These are phyloP conservation scores for Wickerhamomyces bovis DNA, from an alignment of 805 yeast species.

Conservation along the genomic window DNA sequence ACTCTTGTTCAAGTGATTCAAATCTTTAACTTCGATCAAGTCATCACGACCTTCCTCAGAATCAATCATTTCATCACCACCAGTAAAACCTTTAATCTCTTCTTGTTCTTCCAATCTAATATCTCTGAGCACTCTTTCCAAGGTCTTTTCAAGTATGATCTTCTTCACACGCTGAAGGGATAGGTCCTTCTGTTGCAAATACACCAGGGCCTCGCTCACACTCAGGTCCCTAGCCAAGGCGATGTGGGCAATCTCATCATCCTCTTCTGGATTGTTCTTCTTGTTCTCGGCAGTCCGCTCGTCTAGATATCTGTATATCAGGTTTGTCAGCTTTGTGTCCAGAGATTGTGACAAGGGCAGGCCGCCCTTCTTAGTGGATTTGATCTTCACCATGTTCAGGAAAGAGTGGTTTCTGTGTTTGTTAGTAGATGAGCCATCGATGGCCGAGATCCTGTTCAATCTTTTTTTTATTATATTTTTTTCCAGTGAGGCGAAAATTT, in stretches of 20 bases:
- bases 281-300: conserved; percentile 46
- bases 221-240: conserved; percentile 59
- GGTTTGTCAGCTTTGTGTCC: conserved; percentile 51
- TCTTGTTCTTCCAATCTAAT: conserved; percentile 56
- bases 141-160: conserved; percentile 52
- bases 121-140: conserved; percentile 51
- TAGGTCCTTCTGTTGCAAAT: conserved; percentile 59
- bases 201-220: conserved; percentile 45
- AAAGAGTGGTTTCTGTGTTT: no score
- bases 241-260: conserved; percentile 32
- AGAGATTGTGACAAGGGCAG: conserved; percentile 28
- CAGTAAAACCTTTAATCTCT: conserved; percentile 30
- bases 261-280: conserved; percentile 26
- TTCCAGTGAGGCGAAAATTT: no score
- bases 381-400: conserved; percentile 29
- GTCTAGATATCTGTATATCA: conserved; percentile 52
- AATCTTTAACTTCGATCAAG: conserved; percentile 59
- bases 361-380: conserved; percentile 19
- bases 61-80: conserved; percentile 19
- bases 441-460: no score
- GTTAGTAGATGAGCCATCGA: no score
- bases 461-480: no score
- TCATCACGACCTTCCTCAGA: conserved; percentile 33
- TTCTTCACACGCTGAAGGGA: conserved; percentile 67
- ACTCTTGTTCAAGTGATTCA: conserved; percentile 68